Percentiles rank a stretch among this genome's conserved stretches.
These are phyloP conservation scores for Beauveria pseudobassiana DNA, from an alignment of 2,329 filamentous ascomycete genomes.

Conservation along the genomic window DNA sequence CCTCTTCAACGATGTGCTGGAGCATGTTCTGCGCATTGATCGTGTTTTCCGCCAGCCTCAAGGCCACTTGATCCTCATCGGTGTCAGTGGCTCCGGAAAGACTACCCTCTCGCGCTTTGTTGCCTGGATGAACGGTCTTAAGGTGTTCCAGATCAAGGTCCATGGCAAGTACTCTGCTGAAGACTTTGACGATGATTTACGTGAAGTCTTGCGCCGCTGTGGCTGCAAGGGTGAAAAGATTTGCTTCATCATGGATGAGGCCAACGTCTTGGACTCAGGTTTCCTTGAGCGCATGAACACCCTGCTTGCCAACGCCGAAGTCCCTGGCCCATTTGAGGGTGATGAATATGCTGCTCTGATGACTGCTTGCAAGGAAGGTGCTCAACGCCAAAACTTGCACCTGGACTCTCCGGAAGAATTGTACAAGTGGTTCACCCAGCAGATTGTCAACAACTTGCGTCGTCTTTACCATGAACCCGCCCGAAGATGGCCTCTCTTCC, in stretches of 20 bases:
- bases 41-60: conserved; percentile 97
- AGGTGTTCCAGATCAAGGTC: conserved; percentile 99
- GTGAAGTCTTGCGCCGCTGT: conserved; percentile 85
- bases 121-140: conserved; percentile 99
- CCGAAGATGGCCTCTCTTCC: conserved; percentile 86
- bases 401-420: conserved; percentile 97
- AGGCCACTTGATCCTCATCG: conserved; percentile 95
- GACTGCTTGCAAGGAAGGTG: conserved; percentile 98
- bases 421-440: conserved; percentile 99
- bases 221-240: conserved; percentile 99
- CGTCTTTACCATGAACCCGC: conserved; percentile 99
- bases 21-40: conserved; percentile 96
- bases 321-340: conserved; percentile 97
- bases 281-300: conserved; percentile 99
- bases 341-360: conserved; percentile 97
- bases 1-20: conserved; percentile 97
- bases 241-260: conserved; percentile 99
- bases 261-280: conserved; percentile 95
- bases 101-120: conserved; percentile 97
- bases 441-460: conserved; percentile 99
- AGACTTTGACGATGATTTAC: conserved; percentile 96
- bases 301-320: conserved; percentile 95
- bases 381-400: conserved; percentile 88
- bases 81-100: conserved; percentile 97
- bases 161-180: conserved; percentile 97